These are phyloP conservation scores for Aphanomyces invadans DNA, from an alignment of 352 stramenopile species.

Conservation along the genomic window DNA sequence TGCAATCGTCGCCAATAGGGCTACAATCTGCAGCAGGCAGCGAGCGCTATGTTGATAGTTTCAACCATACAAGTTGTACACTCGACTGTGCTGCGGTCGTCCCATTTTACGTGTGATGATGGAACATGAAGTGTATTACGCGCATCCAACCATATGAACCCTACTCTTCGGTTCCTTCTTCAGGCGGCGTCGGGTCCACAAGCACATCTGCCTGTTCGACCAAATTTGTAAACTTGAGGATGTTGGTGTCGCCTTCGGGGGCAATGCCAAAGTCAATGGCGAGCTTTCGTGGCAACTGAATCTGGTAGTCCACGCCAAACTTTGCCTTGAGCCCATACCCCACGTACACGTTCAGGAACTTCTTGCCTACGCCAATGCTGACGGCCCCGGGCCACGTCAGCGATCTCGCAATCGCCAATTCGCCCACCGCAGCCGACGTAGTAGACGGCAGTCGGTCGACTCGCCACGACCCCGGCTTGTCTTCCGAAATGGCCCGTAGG, in stretches of 20 bases:
- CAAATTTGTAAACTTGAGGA: constrained; percentile 48
- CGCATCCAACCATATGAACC: too few relatives aligned
- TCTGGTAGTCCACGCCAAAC: constrained; percentile 44
- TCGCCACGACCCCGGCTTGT: constrained; percentile 60
- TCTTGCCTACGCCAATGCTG: constrained; percentile 75
- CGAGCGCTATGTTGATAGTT: too few relatives aligned
- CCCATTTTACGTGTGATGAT: too few relatives aligned
- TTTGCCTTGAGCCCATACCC: constrained; percentile 76
- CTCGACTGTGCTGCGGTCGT: too few relatives aligned
- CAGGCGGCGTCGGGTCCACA: constrained; percentile 62
- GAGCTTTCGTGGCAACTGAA: constrained; percentile 41
- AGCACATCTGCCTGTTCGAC: constrained; percentile 67
- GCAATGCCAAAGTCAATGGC: constrained; percentile 44
- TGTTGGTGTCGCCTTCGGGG: constrained; percentile 34
- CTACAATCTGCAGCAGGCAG: too few relatives aligned
- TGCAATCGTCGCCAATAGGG: too few relatives aligned
- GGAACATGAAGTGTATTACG: too few relatives aligned
- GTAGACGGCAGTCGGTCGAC: constrained; percentile 63
- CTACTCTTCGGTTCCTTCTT: constrained; percentile 28
- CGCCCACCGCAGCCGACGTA: constrained; percentile 47
- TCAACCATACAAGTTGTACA: too few relatives aligned
- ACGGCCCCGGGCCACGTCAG: constrained; percentile 82
- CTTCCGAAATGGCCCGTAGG: constrained; percentile 56
- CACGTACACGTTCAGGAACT: constrained; percentile 87
- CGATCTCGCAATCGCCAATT: constrained; percentile 61